Evolutionary conservation across 2,329 filamentous ascomycete species (phyloP).

Genomic region (Scytalidium lignicola): DNA sequence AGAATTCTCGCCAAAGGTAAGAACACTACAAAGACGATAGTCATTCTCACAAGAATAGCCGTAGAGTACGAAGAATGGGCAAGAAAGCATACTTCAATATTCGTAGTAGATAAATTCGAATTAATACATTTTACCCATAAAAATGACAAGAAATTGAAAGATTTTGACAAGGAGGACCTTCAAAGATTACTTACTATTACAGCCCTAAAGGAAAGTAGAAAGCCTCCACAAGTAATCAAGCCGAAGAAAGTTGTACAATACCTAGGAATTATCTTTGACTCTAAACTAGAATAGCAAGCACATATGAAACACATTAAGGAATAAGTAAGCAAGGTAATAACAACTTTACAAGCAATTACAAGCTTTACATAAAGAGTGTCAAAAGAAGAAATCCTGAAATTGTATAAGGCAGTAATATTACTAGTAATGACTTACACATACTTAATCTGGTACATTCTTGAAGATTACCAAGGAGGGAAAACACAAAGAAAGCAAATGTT

Average conservation of each 20-base stretch:
- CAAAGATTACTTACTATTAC: no score
- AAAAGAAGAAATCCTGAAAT: not conserved
- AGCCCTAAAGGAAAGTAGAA: not conserved
- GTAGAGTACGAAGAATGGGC: slow-evolving; percentile 19
- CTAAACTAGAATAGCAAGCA: slow-evolving; percentile 7
- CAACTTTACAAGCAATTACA: slow-evolving; percentile 3
- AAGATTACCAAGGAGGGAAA: not conserved
- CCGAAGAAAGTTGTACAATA: slow-evolving; percentile 11
- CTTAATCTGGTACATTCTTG: slow-evolving; percentile 18
- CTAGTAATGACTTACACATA: slow-evolving; percentile 27
- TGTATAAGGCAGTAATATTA: slow-evolving; percentile 25
- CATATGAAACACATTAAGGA: slow-evolving; percentile 7
- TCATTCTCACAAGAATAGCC: slow-evolving; percentile 13
- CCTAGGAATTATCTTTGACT: slow-evolving; percentile 18
- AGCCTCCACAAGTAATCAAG: not conserved
- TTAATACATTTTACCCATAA: slow-evolving; percentile 23
- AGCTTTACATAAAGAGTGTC: slow-evolving; percentile 5
- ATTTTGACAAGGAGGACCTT: not conserved
- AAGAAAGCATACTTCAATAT: slow-evolving; percentile 20
- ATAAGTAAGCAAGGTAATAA: slow-evolving; percentile 6
- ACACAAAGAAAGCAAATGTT: not conserved
- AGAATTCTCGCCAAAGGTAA: slow-evolving; percentile 14
- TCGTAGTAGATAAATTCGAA: slow-evolving; percentile 25
- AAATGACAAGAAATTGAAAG: not conserved
- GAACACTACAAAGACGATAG: slow-evolving; percentile 4